These are phyloP conservation scores for Mortierella sp. DNA, from an alignment of 371 early-diverging fungal genomes.

Conservation along the genomic window DNA sequence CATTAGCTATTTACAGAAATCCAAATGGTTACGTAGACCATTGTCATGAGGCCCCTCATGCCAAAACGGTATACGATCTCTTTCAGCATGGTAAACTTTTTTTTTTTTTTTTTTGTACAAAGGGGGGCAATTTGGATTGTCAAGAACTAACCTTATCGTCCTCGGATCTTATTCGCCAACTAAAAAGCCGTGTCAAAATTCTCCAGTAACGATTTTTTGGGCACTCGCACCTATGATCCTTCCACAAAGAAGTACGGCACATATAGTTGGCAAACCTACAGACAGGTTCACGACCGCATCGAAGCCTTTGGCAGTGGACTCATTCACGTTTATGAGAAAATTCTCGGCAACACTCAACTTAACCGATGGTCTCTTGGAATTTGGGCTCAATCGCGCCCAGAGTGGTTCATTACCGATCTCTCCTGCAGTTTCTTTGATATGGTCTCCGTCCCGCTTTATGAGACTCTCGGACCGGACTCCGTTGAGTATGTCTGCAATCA, in stretches of 20 bases:
- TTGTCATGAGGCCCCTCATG: slow-evolving; percentile 28
- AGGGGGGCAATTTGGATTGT: background rate
- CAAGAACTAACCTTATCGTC: background rate
- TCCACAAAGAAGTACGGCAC: slow-evolving; percentile 58
- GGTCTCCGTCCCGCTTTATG: slow-evolving; percentile 85
- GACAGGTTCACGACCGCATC: slow-evolving; percentile 61
- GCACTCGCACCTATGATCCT: slow-evolving; percentile 60
- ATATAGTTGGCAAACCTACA: slow-evolving; percentile 74
- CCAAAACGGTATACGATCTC: slow-evolving; percentile 45
- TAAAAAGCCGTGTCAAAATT: slow-evolving; percentile 11
- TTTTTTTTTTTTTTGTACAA: background rate
- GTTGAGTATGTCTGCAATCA: slow-evolving; percentile 80
- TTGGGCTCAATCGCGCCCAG: slow-evolving; percentile 82
- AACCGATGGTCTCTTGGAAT: slow-evolving; percentile 69
- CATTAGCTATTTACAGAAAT: slow-evolving; percentile 35
- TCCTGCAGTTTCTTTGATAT: slow-evolving; percentile 62
- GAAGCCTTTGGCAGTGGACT: slow-evolving; percentile 73
- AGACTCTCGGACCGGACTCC: slow-evolving; percentile 82
- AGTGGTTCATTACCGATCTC: slow-evolving; percentile 82
- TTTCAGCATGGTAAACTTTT: slow-evolving; percentile 26
- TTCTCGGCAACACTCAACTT: slow-evolving; percentile 27
- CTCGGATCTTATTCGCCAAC: too few relatives aligned
- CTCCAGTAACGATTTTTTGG: slow-evolving; percentile 54
- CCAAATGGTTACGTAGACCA: slow-evolving; percentile 17
- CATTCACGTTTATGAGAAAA: slow-evolving; percentile 38